Conservation (phyloP, 1,139 yeast genomes). For the Candida sanyaensis region DNA sequence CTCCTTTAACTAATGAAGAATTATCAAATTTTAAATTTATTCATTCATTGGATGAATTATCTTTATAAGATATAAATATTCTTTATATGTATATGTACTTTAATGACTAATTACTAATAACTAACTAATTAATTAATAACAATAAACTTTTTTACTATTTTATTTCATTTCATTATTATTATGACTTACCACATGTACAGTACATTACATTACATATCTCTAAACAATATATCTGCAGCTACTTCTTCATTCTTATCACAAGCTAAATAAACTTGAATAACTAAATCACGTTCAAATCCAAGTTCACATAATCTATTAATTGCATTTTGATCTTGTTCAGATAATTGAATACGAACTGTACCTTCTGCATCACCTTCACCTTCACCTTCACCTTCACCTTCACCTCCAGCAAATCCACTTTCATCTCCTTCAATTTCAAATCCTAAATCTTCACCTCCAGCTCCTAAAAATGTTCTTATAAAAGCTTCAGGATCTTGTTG, state of each 20-base stretch:
- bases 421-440: conserved; percentile 42
- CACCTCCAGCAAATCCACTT: conserved; percentile 24
- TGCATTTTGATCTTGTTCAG: conserved; percentile 87
- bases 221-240: conserved; percentile 87
- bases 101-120: background rate
- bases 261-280: conserved; percentile 93
- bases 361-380: conserved; percentile 39
- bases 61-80: conserved; percentile 8
- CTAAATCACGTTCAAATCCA: conserved; percentile 88
- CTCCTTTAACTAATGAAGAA: conserved; percentile 44
- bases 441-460: conserved; percentile 51
- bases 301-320: conserved; percentile 85
- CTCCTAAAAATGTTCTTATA: conserved; percentile 67
- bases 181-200: too few species aligned
- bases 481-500: conserved; percentile 87
- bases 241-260: conserved; percentile 97
- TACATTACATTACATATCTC: conserved; percentile 36
- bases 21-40: conserved; percentile 21
- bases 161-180: too few species aligned
- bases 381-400: too few species aligned
- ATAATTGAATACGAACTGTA: conserved; percentile 58
- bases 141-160: too few species aligned
- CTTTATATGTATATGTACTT: background rate
- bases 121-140: too few species aligned
- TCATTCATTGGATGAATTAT: conserved; percentile 18